Base-by-base conservation (phyloP, 2,329 filamentous ascomycete species). In the Rosellinia necatrix region DNA sequence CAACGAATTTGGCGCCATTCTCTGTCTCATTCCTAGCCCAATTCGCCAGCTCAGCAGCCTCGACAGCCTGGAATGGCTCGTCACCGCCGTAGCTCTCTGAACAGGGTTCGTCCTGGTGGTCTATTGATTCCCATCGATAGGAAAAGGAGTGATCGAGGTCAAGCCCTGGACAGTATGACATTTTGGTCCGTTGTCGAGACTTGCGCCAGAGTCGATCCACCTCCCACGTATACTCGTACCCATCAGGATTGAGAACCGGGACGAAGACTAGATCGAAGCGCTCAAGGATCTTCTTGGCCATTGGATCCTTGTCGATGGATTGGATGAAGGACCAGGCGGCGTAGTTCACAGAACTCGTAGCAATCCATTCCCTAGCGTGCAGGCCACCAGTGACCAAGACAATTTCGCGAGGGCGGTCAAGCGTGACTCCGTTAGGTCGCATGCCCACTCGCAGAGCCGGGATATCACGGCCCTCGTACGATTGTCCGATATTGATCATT, bases 341-440 rank as follows among this genome's bases (percentile, higher is more conserved):
- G 67, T 96, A 97, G 66, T 89, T 96, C 49, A 96, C 91, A 0
- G 92, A 96, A 67, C 88, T 94, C 1, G 89, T 92, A 42, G 91
- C 91, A 63, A 99, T 96, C 94, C 94, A 99, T 78, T 99, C 94
- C 32, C 94, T 85, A 3, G 92, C 93, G 72, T 97, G 94, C n/a
- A 90, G 81, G 44, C 93, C 93, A 50, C 91, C 94, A 3, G 87
- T 87, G 17, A 99, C 78, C 47, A 96, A 78, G 53, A 96, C 85
- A 0, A 90, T 93, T 71, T 91, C 91, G 46, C 90, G 84, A 4
- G 78, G 80, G 10, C 15, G 30, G 75, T 53, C 80, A 76, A 1
- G 79, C 76, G 1, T 40, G 6, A 49, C 60, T 24, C 51, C 43
- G 27, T 54, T 53, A 13, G 60, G 29, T 24, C 53, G 59, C 52